Conservation (phyloP, 768 basidiomycete species). For the Pseudohyphozyma bogoriensis region DNA sequence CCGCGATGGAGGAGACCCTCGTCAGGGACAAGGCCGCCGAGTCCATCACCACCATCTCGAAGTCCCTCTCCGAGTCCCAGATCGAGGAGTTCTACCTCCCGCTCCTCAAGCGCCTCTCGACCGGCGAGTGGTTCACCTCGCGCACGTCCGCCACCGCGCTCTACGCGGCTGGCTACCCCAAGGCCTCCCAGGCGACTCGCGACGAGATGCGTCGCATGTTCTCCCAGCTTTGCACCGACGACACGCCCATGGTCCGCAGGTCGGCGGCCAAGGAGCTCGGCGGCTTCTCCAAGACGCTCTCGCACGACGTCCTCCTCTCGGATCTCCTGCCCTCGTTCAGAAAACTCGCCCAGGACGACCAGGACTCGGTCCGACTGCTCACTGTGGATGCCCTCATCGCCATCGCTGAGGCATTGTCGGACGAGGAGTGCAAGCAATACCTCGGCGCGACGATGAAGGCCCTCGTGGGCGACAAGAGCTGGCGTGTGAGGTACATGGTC, state of each 20-base stretch:
- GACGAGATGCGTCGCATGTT: constrained; percentile 84
- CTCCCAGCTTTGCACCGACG: constrained; percentile 70
- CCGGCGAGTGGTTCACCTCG: constrained; percentile 98
- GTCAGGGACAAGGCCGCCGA: constrained; percentile 98
- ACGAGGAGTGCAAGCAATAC: constrained; percentile 83
- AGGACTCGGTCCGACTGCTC: constrained; percentile 90
- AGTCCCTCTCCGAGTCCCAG: constrained; percentile 62
- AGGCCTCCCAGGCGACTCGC: constrained; percentile 42
- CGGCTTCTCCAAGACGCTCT: constrained; percentile 54
- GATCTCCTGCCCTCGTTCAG: constrained; percentile 89
- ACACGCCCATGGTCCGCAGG: constrained; percentile 96
- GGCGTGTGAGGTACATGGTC: constrained; percentile 98
- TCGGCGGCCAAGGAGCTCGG: constrained; percentile 95
- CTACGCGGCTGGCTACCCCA: constrained; percentile 75
- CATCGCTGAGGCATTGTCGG: constrained; percentile 71
- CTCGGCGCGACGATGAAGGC: constrained; percentile 76
- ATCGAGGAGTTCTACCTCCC: constrained; percentile 87
- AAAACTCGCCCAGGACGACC: constrained; percentile 87
- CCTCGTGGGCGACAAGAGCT: constrained; percentile 88
- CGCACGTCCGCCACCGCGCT: constrained; percentile 90
- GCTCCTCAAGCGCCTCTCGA: constrained; percentile 72
- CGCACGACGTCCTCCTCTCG: constrained; percentile 66
- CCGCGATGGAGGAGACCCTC: constrained; percentile 92
- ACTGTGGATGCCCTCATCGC: constrained; percentile 93
- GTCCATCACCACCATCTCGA: constrained; percentile 81